Evolutionary conservation across 148 eudicot genomes (phyloP).

Genomic region (Chenopodium berlandieri): DNA sequence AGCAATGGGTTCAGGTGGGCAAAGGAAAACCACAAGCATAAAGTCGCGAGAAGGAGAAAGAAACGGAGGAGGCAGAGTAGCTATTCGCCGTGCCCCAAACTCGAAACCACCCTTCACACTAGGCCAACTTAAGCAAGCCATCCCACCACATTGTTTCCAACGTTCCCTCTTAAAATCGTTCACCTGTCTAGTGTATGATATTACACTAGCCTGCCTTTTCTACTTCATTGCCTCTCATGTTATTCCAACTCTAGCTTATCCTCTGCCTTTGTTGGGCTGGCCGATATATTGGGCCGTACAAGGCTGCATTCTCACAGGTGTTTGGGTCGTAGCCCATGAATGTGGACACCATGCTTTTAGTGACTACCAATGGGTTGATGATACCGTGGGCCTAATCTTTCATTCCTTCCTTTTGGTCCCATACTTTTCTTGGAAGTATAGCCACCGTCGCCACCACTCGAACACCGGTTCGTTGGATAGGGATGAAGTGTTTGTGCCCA

Average conservation of each 20-base stretch:
- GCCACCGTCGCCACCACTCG: slow-evolving; percentile 70
- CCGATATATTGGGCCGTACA: slow-evolving; percentile 45
- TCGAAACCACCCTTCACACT: slow-evolving; percentile 60
- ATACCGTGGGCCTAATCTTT: slow-evolving; percentile 55
- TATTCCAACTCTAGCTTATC: slow-evolving; percentile 32
- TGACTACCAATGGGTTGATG: slow-evolving; percentile 55
- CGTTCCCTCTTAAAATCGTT: slow-evolving; percentile 48
- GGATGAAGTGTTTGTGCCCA: slow-evolving; percentile 66
- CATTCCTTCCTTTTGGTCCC: slow-evolving; percentile 60
- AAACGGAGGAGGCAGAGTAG: background rate
- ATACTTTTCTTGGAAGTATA: slow-evolving; percentile 66
- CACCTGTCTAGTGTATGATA: slow-evolving; percentile 39
- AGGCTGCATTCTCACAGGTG: slow-evolving; percentile 50
- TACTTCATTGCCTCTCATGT: slow-evolving; percentile 36
- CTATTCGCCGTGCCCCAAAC: slow-evolving; percentile 35
- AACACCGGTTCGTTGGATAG: slow-evolving; percentile 55
- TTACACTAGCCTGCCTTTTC: slow-evolving; percentile 31
- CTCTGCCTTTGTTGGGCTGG: slow-evolving; percentile 40
- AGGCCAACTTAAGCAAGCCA: slow-evolving; percentile 48
- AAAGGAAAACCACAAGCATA: background rate
- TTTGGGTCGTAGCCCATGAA: slow-evolving; percentile 72
- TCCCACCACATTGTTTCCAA: slow-evolving; percentile 61
- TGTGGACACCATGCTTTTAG: slow-evolving; percentile 71
- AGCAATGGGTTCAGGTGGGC: slow-evolving; percentile 22
- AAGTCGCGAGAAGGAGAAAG: background rate